phyloP scores from a whole-genome alignment of 2,329 filamentous ascomycete genomes.

The Dactylellina sp. region DNA sequence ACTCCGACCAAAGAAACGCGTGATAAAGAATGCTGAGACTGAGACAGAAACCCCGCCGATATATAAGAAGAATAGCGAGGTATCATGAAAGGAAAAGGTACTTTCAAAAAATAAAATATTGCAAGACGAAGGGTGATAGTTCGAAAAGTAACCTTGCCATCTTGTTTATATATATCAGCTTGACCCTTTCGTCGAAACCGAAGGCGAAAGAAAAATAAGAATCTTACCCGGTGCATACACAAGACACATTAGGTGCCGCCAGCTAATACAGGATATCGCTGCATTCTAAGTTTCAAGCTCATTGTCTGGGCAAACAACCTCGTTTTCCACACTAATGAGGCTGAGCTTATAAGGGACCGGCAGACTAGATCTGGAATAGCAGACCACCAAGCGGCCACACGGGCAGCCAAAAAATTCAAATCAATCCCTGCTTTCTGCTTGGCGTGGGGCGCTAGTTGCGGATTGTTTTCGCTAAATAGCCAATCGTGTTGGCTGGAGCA shows the following conservation, averaged over 20 bases:
- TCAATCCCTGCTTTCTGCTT: constrained; percentile 43
- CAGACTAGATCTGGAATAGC: constrained; percentile 52
- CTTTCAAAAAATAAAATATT: constrained; percentile 14
- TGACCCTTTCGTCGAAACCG: neutral
- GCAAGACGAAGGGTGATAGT: constrained; percentile 22
- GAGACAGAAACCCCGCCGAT: neutral
- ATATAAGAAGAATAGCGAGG: constrained; percentile 24
- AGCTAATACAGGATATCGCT: constrained; percentile 16
- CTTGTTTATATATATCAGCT: constrained; percentile 49
- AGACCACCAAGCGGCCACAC: constrained; percentile 2
- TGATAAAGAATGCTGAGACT: neutral
- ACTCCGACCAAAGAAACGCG: constrained; percentile 16
- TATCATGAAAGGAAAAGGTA: constrained; percentile 22
- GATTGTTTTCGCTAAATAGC: constrained; percentile 25
- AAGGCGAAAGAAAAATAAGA: constrained; percentile 3
- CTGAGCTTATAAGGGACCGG: constrained; percentile 41
- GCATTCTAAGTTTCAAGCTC: constrained; percentile 45
- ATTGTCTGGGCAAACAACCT: neutral
- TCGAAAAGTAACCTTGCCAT: constrained; percentile 45
- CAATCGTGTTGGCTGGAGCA: constrained; percentile 19
- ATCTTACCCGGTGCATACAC: constrained; percentile 37
- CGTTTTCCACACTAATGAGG: constrained; percentile 35
- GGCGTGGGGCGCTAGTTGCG: constrained; percentile 30
- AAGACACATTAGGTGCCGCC: constrained; percentile 32
- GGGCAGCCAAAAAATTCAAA: constrained; percentile 45